These are phyloP conservation scores for Candida golubevii DNA, from an alignment of 805 yeast genomes.

Conservation along the genomic window DNA sequence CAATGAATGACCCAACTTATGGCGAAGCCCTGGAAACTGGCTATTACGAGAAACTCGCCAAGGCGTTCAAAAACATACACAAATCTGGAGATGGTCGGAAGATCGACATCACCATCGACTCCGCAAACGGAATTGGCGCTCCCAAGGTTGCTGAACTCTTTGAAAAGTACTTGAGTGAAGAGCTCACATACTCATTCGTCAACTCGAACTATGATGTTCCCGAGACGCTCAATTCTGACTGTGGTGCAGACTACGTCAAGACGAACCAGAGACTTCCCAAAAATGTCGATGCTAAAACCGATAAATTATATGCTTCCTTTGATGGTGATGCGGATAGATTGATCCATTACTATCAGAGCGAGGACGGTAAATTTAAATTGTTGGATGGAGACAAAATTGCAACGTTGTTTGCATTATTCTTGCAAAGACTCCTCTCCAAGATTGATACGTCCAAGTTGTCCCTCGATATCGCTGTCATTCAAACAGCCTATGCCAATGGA, in stretches of 20 bases:
- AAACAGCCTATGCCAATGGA: conserved; percentile 98
- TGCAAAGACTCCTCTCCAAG: conserved; percentile 48
- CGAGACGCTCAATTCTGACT: conserved; percentile 58
- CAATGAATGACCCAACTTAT: conserved; percentile 59
- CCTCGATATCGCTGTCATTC: conserved; percentile 74
- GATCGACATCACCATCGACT: conserved; percentile 65
- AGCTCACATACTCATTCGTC: conserved; percentile 41
- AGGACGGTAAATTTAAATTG: conserved; percentile 41
- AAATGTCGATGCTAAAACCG: conserved; percentile 45
- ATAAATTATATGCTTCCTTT: conserved; percentile 68
- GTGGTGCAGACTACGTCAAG: conserved; percentile 96
- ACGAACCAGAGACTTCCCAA: conserved; percentile 77
- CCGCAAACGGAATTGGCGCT: conserved; percentile 97
- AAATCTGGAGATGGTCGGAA: conserved; percentile 17
- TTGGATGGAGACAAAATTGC: conserved; percentile 95
- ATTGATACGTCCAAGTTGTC: conserved; percentile 42
- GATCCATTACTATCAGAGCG: conserved; percentile 63
- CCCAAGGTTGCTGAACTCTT: conserved; percentile 57
- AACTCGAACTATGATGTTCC: conserved; percentile 58
- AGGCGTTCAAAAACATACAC: conserved; percentile 47
- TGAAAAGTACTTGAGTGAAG: conserved; percentile 33
- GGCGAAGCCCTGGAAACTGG: conserved; percentile 65
- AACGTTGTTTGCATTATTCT: conserved; percentile 70
- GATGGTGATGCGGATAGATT: conserved; percentile 98
- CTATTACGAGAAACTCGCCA: conserved; percentile 61